These are phyloP conservation scores for Phaffia rhodozyma DNA, from an alignment of 1,284 basidiomycete genomes.

Conservation along the genomic window DNA sequence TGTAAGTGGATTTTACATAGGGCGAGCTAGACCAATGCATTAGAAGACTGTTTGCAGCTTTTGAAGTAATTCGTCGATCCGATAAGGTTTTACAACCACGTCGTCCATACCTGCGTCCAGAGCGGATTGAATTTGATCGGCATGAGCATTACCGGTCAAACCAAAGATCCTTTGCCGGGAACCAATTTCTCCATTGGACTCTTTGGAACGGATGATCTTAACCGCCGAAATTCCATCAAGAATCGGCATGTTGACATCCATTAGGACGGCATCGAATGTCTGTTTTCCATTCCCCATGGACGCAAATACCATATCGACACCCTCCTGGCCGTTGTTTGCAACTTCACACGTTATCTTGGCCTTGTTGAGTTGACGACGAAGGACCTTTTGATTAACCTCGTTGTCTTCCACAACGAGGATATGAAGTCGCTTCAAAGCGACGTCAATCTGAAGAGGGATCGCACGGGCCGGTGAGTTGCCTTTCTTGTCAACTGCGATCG, in stretches of 20 bases:
- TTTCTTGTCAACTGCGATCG: too few relatives aligned
- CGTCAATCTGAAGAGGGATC: too few relatives aligned
- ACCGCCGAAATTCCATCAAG: slow-evolving; percentile 26
- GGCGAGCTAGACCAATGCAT: neutral
- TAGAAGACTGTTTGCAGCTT: neutral
- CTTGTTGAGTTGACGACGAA: slow-evolving; percentile 35
- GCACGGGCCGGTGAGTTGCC: too few relatives aligned
- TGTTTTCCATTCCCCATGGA: slow-evolving; percentile 19
- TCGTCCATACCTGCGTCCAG: slow-evolving; percentile 3
- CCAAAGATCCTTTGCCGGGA: neutral
- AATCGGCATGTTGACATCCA: slow-evolving; percentile 26
- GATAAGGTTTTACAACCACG: slow-evolving; percentile 9
- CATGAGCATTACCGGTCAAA: slow-evolving; percentile 27
- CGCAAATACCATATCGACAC: slow-evolving; percentile 29
- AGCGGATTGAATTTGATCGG: slow-evolving; percentile 29
- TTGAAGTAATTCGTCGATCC: slow-evolving; percentile 2
- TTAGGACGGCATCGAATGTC: slow-evolving; percentile 31
- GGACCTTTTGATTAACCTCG: slow-evolving; percentile 19
- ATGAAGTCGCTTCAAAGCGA: neutral
- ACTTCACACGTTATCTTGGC: slow-evolving; percentile 32
- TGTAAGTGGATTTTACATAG: neutral
- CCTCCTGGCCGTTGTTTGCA: slow-evolving; percentile 37
- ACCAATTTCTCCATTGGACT: slow-evolving; percentile 23
- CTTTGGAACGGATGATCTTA: slow-evolving; percentile 27
- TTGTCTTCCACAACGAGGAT: slow-evolving; percentile 14